A percentile compares a stretch with the other conserved stretches of the same genome.
phyloP scores from a whole-genome alignment of 2,329 filamentous ascomycete genomes.

The Lasiodiplodia gonubiensis region DNA sequence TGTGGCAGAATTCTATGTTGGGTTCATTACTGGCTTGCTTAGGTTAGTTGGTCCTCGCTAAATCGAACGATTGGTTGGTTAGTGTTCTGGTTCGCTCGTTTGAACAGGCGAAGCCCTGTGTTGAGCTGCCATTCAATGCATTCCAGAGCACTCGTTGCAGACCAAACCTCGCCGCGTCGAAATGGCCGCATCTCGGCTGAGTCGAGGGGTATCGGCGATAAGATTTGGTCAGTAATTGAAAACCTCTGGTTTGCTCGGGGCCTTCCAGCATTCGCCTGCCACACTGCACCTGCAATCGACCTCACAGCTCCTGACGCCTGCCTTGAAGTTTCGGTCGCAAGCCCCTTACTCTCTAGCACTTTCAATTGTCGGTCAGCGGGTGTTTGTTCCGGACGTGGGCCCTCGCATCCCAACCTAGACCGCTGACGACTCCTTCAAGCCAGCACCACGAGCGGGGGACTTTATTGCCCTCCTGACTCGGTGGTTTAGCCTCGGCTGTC shows the following conservation, averaged over 20 bases:
- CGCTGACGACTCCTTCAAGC: background rate
- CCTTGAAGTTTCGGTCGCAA: background rate
- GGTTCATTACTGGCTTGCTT: too few species aligned
- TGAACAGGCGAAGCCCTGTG: too few species aligned
- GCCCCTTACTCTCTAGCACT: background rate
- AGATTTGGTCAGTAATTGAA: too few species aligned
- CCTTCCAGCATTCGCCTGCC: background rate
- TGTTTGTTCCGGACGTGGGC: background rate
- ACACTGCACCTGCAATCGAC: background rate
- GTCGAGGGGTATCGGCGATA: background rate
- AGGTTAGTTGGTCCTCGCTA: too few species aligned
- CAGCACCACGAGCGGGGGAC: background rate
- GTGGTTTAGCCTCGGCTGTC: background rate
- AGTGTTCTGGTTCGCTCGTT: too few species aligned
- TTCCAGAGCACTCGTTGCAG: too few species aligned
- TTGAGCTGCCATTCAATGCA: too few species aligned
- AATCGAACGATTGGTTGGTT: too few species aligned
- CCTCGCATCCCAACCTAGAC: background rate
- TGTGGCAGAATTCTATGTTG: too few species aligned
- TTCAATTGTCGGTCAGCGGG: background rate
- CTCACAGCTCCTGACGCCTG: background rate
- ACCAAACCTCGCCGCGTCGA: too few species aligned
- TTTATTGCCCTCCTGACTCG: constrained; percentile 11
- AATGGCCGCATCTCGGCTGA: too few species aligned
- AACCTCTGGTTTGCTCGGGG: background rate